phyloP scores from a whole-genome alignment of 1,284 basidiomycete genomes.

The Vanrija sp. region DNA sequence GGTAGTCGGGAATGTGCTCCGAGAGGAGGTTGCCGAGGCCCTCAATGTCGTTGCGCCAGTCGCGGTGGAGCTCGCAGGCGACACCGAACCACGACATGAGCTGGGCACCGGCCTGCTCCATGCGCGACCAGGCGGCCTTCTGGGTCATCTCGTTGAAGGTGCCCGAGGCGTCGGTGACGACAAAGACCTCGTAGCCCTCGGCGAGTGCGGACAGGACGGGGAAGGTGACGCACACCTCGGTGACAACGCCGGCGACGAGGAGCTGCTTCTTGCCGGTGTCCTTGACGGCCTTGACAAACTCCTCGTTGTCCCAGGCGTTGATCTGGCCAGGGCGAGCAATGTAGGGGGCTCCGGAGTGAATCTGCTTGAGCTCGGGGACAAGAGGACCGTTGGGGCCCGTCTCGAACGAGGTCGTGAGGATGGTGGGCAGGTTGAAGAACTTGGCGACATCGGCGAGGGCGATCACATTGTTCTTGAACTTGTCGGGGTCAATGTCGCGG shows the following conservation, averaged over 20 bases:
- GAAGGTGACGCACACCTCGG: slow-evolving; percentile 14
- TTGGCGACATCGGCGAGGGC: slow-evolving; percentile 8
- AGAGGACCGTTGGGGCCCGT: slow-evolving; percentile 15
- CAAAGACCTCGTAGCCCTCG: slow-evolving; percentile 13
- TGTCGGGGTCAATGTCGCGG: slow-evolving; percentile 11
- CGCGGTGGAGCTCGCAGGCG: slow-evolving; percentile 7
- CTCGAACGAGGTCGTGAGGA: slow-evolving; percentile 11
- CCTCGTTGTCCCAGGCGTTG: slow-evolving; percentile 15
- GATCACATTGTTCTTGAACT: slow-evolving; percentile 7
- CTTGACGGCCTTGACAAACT: slow-evolving; percentile 11
- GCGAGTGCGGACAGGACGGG: slow-evolving; percentile 2
- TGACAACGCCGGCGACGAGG: slow-evolving; percentile 12
- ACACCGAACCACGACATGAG: slow-evolving; percentile 8
- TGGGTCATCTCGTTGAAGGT: slow-evolving; percentile 10
- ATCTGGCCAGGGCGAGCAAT: slow-evolving; percentile 12
- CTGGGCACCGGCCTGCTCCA: slow-evolving; percentile 8
- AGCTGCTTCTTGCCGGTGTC: slow-evolving; percentile 11
- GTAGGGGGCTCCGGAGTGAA: background rate
- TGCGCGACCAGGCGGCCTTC: slow-evolving; percentile 10
- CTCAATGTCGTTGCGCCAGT: slow-evolving; percentile 13
- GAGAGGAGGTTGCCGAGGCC: slow-evolving; percentile 3
- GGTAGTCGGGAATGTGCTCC: slow-evolving; percentile 11
- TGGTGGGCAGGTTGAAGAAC: slow-evolving; percentile 6
- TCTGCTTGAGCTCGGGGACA: slow-evolving; percentile 5
- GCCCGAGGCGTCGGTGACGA: slow-evolving; percentile 12